Conservation (phyloP, 2,329 filamentous ascomycete genomes). For the Fonsecaea pugnacius region DNA sequence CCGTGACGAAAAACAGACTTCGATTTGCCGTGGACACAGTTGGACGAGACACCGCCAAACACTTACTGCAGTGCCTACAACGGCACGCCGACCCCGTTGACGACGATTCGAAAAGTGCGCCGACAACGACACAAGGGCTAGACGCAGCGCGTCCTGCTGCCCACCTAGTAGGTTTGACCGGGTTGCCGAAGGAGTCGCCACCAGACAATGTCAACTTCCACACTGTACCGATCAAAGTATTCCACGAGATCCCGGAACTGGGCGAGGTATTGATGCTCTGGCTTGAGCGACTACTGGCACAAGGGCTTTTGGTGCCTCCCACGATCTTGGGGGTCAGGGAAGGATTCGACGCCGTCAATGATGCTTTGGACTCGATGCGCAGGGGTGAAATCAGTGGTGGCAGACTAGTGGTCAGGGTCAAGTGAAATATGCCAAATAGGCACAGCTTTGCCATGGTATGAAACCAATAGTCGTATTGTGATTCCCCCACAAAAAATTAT, state of each 20-base stretch:
- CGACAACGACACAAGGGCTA: background rate
- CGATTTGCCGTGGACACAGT: conserved; percentile 72
- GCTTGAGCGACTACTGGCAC: conserved; percentile 68
- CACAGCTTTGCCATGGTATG: background rate
- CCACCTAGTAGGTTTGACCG: conserved; percentile 71
- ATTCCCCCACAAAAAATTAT: background rate
- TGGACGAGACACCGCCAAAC: conserved; percentile 65
- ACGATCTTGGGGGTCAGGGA: conserved; percentile 64
- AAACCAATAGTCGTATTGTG: background rate
- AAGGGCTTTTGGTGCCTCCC: conserved; percentile 63
- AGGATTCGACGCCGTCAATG: conserved; percentile 70
- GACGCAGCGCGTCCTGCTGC: conserved; percentile 34
- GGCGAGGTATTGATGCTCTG: conserved; percentile 67
- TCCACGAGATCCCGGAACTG: conserved; percentile 68
- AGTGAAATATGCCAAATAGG: background rate
- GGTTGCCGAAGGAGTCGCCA: conserved; percentile 62
- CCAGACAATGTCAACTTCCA: conserved; percentile 54
- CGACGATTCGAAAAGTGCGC: background rate
- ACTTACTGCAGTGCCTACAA: conserved; percentile 60
- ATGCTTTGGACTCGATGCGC: conserved; percentile 67
- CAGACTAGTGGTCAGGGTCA: conserved; percentile 63
- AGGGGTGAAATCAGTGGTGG: conserved; percentile 70
- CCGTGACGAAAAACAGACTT: conserved; percentile 59
- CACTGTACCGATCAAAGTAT: conserved; percentile 74
- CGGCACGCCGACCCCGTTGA: conserved; percentile 23